Conservation (phyloP, 2,329 filamentous ascomycete species). For the Phyllosticta citrichinensis region DNA sequence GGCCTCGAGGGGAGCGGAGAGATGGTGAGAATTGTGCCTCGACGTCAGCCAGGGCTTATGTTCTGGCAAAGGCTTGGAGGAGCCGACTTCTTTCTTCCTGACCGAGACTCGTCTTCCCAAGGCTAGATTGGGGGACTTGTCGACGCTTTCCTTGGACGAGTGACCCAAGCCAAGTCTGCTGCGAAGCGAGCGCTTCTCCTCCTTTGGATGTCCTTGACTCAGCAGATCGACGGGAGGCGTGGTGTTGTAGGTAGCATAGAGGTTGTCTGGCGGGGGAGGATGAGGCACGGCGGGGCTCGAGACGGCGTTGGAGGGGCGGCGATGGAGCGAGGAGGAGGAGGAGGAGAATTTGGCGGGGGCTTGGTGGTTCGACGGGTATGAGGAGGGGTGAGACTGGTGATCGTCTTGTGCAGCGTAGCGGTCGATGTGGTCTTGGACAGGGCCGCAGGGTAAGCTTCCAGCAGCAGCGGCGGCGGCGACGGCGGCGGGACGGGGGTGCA, state of each 20-base stretch:
- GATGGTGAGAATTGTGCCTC: conserved; percentile 21
- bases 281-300: conserved; percentile 16
- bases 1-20: conserved; percentile 27
- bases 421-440: neutral
- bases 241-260: conserved; percentile 6
- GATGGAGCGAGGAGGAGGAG: conserved; percentile 23
- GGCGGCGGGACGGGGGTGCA: neutral
- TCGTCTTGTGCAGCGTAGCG: conserved; percentile 9
- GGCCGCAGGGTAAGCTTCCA: neutral
- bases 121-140: conserved; percentile 22
- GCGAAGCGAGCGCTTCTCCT: conserved; percentile 10
- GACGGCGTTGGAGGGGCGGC: conserved; percentile 17
- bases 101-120: conserved; percentile 25
- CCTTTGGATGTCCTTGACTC: neutral
- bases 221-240: conserved; percentile 1
- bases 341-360: conserved; percentile 6
- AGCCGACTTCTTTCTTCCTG: conserved; percentile 22
- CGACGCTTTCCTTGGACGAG: conserved; percentile 18
- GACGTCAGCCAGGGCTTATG: conserved; percentile 16
- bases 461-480: neutral
- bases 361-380: neutral
- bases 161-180: conserved; percentile 10
- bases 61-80: neutral
- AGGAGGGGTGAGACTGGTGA: neutral
- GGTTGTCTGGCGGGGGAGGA: conserved; percentile 14